phyloP scores from a whole-genome alignment of 352 stramenopile species.

The Globisporangium rhizosaccharum region DNA sequence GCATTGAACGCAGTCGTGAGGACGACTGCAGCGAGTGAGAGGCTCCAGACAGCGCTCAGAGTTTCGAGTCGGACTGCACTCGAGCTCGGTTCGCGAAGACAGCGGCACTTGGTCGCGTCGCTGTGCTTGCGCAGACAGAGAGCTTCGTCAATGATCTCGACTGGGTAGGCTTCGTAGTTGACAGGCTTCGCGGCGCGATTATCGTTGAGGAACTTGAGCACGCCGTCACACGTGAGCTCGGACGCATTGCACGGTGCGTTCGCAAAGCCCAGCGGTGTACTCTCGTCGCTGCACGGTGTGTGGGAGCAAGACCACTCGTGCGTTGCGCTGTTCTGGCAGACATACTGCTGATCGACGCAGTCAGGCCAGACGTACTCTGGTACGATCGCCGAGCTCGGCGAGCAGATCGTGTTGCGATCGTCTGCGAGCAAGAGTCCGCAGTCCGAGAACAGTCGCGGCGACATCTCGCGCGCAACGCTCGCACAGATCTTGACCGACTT shows the following conservation, averaged over 20 bases:
- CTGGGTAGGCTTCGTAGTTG: constrained; percentile 56
- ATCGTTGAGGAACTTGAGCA: constrained; percentile 73
- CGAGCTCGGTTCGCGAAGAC: constrained; percentile 29
- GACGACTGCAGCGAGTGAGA: neutral
- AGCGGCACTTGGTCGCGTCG: constrained; percentile 38
- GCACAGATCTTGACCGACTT: constrained; percentile 67
- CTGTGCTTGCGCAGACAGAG: constrained; percentile 28
- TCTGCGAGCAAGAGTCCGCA: constrained; percentile 58
- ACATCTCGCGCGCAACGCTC: constrained; percentile 39
- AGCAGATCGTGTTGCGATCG: constrained; percentile 50
- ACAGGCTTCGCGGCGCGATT: constrained; percentile 71
- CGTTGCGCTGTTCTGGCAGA: constrained; percentile 35
- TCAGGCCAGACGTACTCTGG: constrained; percentile 50
- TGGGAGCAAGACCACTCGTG: constrained; percentile 55
- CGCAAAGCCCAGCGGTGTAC: constrained; percentile 53
- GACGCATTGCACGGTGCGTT: constrained; percentile 50
- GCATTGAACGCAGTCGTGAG: neutral
- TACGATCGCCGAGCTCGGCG: constrained; percentile 54
- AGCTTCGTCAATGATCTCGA: constrained; percentile 66
- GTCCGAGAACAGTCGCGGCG: constrained; percentile 46
- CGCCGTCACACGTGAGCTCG: constrained; percentile 47
- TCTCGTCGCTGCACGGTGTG: constrained; percentile 26
- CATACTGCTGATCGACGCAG: constrained; percentile 46
- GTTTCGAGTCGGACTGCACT: neutral
- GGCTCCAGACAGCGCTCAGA: neutral